phyloP scores from a whole-genome alignment of 1,284 basidiomycete genomes.

The Cutaneotrichosporon mucoides region DNA sequence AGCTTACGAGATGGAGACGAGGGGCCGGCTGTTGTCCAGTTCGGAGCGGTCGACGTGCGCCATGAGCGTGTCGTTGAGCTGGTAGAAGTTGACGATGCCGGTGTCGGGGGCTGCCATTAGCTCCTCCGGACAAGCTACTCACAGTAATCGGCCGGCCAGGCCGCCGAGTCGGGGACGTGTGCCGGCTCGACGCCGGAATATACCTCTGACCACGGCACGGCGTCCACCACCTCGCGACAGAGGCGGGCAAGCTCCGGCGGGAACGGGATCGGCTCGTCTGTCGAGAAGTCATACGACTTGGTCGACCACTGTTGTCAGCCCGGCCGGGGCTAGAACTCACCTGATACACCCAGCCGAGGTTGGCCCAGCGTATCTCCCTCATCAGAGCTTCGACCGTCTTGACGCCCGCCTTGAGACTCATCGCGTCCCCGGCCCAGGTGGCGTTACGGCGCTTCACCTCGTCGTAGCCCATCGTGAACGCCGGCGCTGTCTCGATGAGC shows the following conservation, averaged over 20 bases:
- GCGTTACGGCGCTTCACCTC: constrained; percentile 40
- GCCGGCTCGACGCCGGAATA: constrained; percentile 48
- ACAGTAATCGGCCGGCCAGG: constrained; percentile 74
- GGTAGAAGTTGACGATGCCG: constrained; percentile 90
- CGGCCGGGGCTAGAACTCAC: constrained; percentile 6
- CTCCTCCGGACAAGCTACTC: constrained; percentile 13
- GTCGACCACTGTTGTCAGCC: constrained; percentile 67
- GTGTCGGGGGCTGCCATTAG: constrained; percentile 61
- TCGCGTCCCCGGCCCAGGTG: constrained; percentile 31
- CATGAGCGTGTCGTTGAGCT: constrained; percentile 80
- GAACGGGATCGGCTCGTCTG: constrained; percentile 58
- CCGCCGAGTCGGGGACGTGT: constrained; percentile 59
- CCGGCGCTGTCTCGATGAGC: constrained; percentile 39
- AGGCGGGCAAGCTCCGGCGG: constrained; percentile 56
- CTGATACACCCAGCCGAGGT: constrained; percentile 81
- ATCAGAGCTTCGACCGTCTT: constrained; percentile 62
- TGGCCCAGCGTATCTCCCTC: constrained; percentile 79
- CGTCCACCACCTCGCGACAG: constrained; percentile 61
- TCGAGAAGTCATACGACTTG: constrained; percentile 80
- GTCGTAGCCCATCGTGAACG: constrained; percentile 36
- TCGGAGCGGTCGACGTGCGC: constrained; percentile 90
- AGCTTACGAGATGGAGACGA: constrained; percentile 82
- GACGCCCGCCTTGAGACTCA: constrained; percentile 54
- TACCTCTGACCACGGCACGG: constrained; percentile 65
- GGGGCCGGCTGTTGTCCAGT: constrained; percentile 64